A percentile compares a stretch with the other conserved stretches of the same genome.
These are phyloP conservation scores for Aureobasidium sp. DNA, from an alignment of 2,329 filamentous ascomycete species.

Conservation along the genomic window DNA sequence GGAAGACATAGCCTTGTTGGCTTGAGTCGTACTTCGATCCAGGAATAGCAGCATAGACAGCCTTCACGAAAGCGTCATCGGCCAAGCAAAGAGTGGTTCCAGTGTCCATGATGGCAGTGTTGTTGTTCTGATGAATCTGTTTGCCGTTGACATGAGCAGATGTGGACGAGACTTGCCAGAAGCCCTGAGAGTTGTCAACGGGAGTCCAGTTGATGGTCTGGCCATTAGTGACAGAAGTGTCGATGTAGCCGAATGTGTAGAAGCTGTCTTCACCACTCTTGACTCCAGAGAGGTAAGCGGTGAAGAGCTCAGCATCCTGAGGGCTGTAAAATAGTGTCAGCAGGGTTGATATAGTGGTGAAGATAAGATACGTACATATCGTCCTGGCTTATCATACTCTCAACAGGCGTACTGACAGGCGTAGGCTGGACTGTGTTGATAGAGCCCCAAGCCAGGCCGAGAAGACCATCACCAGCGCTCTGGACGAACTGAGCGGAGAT, in stretches of 20 bases:
- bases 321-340: constrained; percentile 19
- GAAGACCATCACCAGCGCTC: constrained; percentile 53
- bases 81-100: constrained; percentile 62
- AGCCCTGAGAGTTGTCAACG: constrained; percentile 56
- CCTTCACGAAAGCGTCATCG: constrained; percentile 51
- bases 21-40: constrained; percentile 45
- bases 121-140: constrained; percentile 41
- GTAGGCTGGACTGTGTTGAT: constrained; percentile 33
- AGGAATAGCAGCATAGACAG: constrained; percentile 56
- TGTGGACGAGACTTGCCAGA: constrained; percentile 58
- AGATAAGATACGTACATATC: constrained; percentile 33
- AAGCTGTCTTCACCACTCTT: constrained; percentile 48
- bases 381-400: constrained; percentile 56
- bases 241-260: constrained; percentile 68
- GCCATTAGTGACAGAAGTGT: constrained; percentile 48
- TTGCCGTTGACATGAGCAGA: constrained; percentile 51
- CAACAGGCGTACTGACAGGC: constrained; percentile 54
- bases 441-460: constrained; percentile 51
- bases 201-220: constrained; percentile 42
- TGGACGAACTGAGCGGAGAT: constrained; percentile 51
- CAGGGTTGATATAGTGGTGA: constrained; percentile 20
- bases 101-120: constrained; percentile 63
- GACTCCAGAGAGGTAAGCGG: constrained; percentile 52
- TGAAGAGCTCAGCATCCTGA: constrained; percentile 48
- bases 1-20: constrained; percentile 58